Percentiles rank a stretch among this genome's conserved stretches.
Conservation (phyloP, 2,329 filamentous ascomycete species). For the Cytospora schulzeri region DNA sequence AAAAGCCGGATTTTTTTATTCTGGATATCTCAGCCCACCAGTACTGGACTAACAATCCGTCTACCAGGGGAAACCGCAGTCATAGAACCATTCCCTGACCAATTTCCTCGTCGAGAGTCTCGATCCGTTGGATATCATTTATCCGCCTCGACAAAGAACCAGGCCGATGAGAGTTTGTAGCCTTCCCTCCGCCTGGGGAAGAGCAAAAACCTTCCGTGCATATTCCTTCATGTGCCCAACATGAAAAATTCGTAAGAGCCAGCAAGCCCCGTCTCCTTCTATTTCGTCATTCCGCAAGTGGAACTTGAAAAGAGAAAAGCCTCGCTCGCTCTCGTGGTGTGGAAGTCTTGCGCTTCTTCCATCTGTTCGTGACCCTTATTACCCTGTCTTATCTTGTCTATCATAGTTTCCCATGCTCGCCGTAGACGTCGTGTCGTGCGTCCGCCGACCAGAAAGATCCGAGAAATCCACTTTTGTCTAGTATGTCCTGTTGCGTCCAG, state of each 20-base stretch:
- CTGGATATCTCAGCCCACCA: slow-evolving; percentile 29
- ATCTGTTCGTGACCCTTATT: slow-evolving; percentile 28
- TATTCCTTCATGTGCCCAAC: slow-evolving; percentile 27
- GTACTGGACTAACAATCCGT: slow-evolving; percentile 27
- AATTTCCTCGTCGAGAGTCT: slow-evolving; percentile 24
- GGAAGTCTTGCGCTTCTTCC: slow-evolving; percentile 27
- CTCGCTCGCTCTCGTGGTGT: slow-evolving; percentile 25
- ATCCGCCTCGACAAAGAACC: slow-evolving; percentile 26
- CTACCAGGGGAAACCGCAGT: slow-evolving; percentile 28
- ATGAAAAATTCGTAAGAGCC: slow-evolving; percentile 26
- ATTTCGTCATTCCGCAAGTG: slow-evolving; percentile 24
- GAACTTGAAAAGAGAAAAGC: slow-evolving; percentile 26
- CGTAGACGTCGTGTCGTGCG: slow-evolving; percentile 28
- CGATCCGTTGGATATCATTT: slow-evolving; percentile 22
- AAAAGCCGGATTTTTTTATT: slow-evolving; percentile 28
- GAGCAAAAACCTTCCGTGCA: slow-evolving; percentile 27
- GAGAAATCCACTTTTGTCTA: slow-evolving; percentile 71
- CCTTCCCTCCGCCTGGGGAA: slow-evolving; percentile 28
- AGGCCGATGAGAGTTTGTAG: slow-evolving; percentile 22
- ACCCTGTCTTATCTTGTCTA: slow-evolving; percentile 30
- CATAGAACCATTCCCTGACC: slow-evolving; percentile 28
- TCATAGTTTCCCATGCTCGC: slow-evolving; percentile 29
- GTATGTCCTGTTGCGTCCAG: slow-evolving; percentile 41
- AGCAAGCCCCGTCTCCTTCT: slow-evolving; percentile 26
- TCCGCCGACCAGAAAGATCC: slow-evolving; percentile 51